These are phyloP conservation scores for Cladophialophora bantiana DNA, from an alignment of 2,329 filamentous ascomycete genomes.

Conservation along the genomic window DNA sequence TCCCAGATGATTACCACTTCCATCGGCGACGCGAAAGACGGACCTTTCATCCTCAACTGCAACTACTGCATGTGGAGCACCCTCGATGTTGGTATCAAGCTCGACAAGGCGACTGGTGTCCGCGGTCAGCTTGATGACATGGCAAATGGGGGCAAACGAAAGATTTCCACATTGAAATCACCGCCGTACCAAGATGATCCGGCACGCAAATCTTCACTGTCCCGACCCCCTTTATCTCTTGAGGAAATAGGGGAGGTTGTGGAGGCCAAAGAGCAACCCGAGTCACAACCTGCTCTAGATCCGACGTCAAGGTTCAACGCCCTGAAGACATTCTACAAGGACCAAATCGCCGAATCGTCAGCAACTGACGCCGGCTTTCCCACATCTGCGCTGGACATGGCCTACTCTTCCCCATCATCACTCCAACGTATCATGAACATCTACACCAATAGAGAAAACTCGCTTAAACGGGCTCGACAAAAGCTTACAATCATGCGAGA, in stretches of 20 bases:
- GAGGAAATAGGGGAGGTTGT: constrained; percentile 44
- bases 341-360: constrained; percentile 72
- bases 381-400: constrained; percentile 59
- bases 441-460: constrained; percentile 70
- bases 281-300: constrained; percentile 56
- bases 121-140: constrained; percentile 78
- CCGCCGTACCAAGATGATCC: constrained; percentile 18
- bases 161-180: constrained; percentile 35
- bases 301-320: constrained; percentile 75
- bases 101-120: constrained; percentile 88
- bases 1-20: constrained; percentile 77
- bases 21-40: constrained; percentile 53
- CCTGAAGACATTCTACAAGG: constrained; percentile 76
- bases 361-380: constrained; percentile 52
- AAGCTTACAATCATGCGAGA: constrained; percentile 81
- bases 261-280: constrained; percentile 46
- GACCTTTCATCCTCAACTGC: constrained; percentile 81
- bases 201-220: constrained; percentile 34
- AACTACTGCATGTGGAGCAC: constrained; percentile 94
- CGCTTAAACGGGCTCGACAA: constrained; percentile 67
- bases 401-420: constrained; percentile 75
- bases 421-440: constrained; percentile 89
- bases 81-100: constrained; percentile 85
- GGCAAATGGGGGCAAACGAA: constrained; percentile 54
- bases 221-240: constrained; percentile 28